Evolutionary conservation across 441 rosid genomes (phyloP), one percentile per base, ranked within the genome.

Genomic region (Lepidium campestre): DNA sequence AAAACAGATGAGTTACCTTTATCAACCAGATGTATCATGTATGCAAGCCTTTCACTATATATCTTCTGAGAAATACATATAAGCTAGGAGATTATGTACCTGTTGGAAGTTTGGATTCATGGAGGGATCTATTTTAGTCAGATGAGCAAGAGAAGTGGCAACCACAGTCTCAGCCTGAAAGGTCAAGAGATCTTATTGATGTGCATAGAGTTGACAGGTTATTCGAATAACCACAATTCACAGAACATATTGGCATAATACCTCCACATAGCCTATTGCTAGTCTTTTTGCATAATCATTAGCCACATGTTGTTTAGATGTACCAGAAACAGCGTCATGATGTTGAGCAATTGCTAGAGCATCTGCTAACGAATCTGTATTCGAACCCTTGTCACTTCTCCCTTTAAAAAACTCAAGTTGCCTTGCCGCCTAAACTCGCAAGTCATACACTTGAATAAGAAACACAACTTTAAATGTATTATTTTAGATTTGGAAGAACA

Each of bases 271-370:
- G 71, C 98, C 99, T 60, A 95, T 90, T 23, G 96, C 84, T 57
- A 92, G 78, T 66, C 99, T 83, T 76, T 86, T 92, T 19, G 93
- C 91, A 77, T 95, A 95, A 79, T 95, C 99, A 82, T 88, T 65
- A 68, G 99, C 98, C 70, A 95, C 99, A 23, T 95, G 99, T 60
- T 95, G 97, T 83, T 88, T 82, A 62, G 87, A 93, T 17, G 99
- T 95, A 68, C 98, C 99, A 35, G 90, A 74, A 74, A 95, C 98
- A 48, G 92, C 99, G 58, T 95, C 99, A 73, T 95, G 99, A 81
- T 95, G 99, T 67, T 95, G 99, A 55, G 94, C 91, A 79, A 86
- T 87, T 48, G 98, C 99, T 68, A 95, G 57, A 54, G 98, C 93
- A 86, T 95, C 97, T 3, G 91, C 98, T 77, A 95, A 70, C 9